Evolutionary conservation across 2,329 filamentous ascomycete species (phyloP).

Genomic region (Cladosporium sphaerospermum): DNA sequence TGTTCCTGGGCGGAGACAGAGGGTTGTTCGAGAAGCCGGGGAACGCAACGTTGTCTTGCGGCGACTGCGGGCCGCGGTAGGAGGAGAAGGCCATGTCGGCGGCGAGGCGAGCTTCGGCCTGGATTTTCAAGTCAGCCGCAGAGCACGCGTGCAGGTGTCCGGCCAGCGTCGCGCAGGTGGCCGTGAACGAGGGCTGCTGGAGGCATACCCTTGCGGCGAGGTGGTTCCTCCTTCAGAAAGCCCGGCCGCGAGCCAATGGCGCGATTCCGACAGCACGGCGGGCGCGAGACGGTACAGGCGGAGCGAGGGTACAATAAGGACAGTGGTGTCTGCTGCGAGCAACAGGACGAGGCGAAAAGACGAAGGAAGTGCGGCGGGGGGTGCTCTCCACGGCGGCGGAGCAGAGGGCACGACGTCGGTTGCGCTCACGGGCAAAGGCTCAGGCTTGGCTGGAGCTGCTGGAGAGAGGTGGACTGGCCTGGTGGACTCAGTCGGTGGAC

Average conservation of each 20-base stretch:
- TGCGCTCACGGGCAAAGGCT: neutral
- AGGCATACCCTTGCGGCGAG: constrained; percentile 9
- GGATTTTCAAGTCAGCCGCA: neutral
- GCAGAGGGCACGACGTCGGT: constrained; percentile 6
- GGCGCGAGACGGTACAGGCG: neutral
- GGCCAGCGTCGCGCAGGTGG: neutral
- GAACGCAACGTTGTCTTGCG: constrained; percentile 69
- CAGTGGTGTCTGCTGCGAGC: constrained; percentile 8
- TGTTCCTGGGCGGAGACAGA: constrained; percentile 38
- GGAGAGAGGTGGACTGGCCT: neutral
- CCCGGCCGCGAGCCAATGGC: constrained; percentile 7
- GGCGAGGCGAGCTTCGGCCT: neutral
- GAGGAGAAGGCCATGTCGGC: constrained; percentile 54
- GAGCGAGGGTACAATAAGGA: constrained; percentile 1
- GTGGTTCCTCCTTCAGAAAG: constrained; percentile 6
- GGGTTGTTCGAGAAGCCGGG: constrained; percentile 51
- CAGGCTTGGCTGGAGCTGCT: constrained; percentile 8
- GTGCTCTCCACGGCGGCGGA: neutral
- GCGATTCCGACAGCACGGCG: constrained; percentile 4
- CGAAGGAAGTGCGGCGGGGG: neutral
- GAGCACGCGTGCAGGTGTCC: neutral
- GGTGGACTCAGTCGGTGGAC: neutral
- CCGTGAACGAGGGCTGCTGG: neutral
- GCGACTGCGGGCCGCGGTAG: constrained; percentile 67
- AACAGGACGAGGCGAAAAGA: neutral